These are phyloP conservation scores for Chaetomium olivaceum DNA, from an alignment of 2,329 filamentous ascomycete species.

Conservation along the genomic window DNA sequence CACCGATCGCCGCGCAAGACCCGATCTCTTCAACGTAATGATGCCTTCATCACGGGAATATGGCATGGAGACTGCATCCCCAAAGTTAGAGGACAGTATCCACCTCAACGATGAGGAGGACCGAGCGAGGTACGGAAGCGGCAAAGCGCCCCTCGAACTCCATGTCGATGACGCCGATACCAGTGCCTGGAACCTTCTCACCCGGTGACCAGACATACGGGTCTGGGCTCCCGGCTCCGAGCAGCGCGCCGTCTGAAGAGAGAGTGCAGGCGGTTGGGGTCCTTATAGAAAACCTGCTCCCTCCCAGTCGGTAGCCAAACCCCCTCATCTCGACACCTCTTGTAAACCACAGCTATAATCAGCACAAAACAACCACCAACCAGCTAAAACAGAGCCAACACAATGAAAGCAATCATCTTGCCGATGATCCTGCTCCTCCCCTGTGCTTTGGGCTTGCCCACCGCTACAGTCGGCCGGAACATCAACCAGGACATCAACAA, in stretches of 20 bases:
- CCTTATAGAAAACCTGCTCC: not conserved
- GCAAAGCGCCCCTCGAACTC: not conserved
- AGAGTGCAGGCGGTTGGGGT: no score
- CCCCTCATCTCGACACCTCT: not conserved
- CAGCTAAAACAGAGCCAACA: not conserved
- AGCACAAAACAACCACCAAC: not conserved
- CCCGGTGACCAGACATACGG: not conserved
- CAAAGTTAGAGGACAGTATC: no score
- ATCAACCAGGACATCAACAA: no score
- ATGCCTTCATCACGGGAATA: not conserved
- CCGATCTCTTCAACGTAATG: conserved; percentile 4
- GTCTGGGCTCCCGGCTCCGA: not conserved
- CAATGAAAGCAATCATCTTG: conserved; percentile 10
- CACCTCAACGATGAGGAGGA: not conserved
- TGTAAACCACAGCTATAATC: not conserved
- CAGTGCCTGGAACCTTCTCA: not conserved
- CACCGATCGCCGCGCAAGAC: not conserved
- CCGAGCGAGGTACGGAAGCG: no score
- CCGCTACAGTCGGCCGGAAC: not conserved
- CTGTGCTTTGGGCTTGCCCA: conserved; percentile 6
- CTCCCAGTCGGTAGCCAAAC: not conserved
- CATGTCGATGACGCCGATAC: not conserved
- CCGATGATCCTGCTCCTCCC: conserved; percentile 9
- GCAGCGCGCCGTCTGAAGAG: no score
- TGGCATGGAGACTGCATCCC: not conserved